A percentile compares a stretch with the other conserved stretches of the same genome.
Conservation (phyloP, 2,329 filamentous ascomycete species). For the Stromatinia cepivora region DNA sequence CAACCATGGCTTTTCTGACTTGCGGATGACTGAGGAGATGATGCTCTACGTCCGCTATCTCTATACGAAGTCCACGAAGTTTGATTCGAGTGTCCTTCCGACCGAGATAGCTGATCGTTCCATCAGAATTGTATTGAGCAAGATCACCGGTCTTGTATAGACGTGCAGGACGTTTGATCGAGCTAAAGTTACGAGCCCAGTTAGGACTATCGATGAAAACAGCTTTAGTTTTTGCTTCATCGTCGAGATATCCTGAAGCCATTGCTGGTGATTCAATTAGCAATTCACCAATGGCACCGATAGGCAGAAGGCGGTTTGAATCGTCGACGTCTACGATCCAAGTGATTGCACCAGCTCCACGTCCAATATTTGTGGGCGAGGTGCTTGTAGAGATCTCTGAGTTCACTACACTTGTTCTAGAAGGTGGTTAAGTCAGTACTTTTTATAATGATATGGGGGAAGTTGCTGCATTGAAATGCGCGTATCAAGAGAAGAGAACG, state of each 20-base stretch:
- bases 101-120: constrained; percentile 14
- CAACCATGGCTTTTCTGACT: constrained; percentile 20
- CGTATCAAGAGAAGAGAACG: neutral
- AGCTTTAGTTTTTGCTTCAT: constrained; percentile 41
- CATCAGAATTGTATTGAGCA: constrained; percentile 41
- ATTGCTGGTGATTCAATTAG: constrained; percentile 44
- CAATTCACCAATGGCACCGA: constrained; percentile 44
- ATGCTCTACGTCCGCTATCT: constrained; percentile 18
- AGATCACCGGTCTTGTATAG: constrained; percentile 57
- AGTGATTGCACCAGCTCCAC: constrained; percentile 24
- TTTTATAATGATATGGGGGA: neutral
- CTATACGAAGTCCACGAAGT: constrained; percentile 19
- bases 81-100: constrained; percentile 21
- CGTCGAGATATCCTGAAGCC: constrained; percentile 45
- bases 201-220: constrained; percentile 41
- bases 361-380: constrained; percentile 28
- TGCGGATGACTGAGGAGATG: constrained; percentile 20
- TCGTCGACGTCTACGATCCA: constrained; percentile 47
- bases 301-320: constrained; percentile 40
- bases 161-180: neutral
- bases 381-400: constrained; percentile 9
- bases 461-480: neutral
- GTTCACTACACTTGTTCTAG: constrained; percentile 17
- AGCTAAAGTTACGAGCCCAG: constrained; percentile 10
- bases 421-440: neutral